Evolutionary conservation across 371 early-diverging fungal genomes (phyloP).

Genomic region (Mucor indicus): DNA sequence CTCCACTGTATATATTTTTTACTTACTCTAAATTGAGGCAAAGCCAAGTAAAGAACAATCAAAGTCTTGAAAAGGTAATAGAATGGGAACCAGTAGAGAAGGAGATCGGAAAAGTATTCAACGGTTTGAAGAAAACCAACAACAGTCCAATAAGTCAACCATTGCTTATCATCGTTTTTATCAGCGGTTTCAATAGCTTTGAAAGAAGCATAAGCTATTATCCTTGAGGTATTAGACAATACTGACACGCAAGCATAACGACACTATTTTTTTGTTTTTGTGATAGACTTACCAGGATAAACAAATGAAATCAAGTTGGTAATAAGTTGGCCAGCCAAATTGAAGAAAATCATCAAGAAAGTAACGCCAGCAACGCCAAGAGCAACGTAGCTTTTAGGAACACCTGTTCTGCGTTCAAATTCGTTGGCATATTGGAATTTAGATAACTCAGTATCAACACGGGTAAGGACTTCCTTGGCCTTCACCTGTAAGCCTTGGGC

Average conservation of each 20-base stretch:
- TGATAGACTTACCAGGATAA: slow-evolving; percentile 64
- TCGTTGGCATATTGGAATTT: slow-evolving; percentile 59
- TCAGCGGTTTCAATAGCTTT: slow-evolving; percentile 70
- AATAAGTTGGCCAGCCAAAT: slow-evolving; percentile 76
- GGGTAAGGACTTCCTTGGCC: slow-evolving; percentile 8
- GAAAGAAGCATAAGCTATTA: slow-evolving; percentile 38
- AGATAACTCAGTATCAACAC: slow-evolving; percentile 63
- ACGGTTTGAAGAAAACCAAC: slow-evolving; percentile 62
- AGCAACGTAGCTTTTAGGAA: slow-evolving; percentile 84
- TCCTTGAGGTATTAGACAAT: neutral
- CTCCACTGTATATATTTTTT: neutral
- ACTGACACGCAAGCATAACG: neutral
- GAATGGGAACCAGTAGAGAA: slow-evolving; percentile 75
- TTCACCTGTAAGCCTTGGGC: slow-evolving; percentile 12
- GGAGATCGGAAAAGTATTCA: slow-evolving; percentile 66
- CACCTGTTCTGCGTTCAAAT: slow-evolving; percentile 65
- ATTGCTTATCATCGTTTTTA: slow-evolving; percentile 65
- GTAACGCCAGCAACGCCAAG: slow-evolving; percentile 58
- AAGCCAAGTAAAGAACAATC: slow-evolving; percentile 66
- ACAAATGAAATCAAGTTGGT: slow-evolving; percentile 85
- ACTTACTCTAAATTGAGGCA: slow-evolving; percentile 56
- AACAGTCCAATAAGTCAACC: slow-evolving; percentile 68
- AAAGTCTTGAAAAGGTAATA: slow-evolving; percentile 75
- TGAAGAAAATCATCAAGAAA: slow-evolving; percentile 81
- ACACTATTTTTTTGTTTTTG: neutral